These are phyloP conservation scores for Hypoxylon sp. DNA, from an alignment of 2,329 filamentous ascomycete genomes.

Conservation along the genomic window DNA sequence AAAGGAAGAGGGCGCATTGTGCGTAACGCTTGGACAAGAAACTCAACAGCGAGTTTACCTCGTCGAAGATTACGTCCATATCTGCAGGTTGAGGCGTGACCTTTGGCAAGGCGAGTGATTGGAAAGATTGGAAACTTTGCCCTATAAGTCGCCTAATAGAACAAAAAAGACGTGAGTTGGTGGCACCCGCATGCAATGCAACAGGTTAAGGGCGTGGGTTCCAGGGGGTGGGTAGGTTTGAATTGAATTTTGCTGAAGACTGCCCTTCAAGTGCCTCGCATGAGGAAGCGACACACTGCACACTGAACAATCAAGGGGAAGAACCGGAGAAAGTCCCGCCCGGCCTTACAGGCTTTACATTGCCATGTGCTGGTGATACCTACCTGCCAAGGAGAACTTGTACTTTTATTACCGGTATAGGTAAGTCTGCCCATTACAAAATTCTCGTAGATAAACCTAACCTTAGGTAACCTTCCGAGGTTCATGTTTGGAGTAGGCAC, in stretches of 20 bases:
- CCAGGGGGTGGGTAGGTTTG: constrained; percentile 28
- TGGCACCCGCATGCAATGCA: constrained; percentile 41
- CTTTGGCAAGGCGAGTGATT: constrained; percentile 22
- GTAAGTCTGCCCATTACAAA: constrained; percentile 20
- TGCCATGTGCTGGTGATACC: constrained; percentile 25
- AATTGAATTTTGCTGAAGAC: constrained; percentile 24
- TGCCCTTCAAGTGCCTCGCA: constrained; percentile 11
- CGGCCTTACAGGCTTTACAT: constrained; percentile 10
- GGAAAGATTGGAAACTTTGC: constrained; percentile 29
- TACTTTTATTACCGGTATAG: constrained; percentile 16
- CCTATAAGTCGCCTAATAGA: constrained; percentile 19
- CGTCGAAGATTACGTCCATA: constrained; percentile 32
- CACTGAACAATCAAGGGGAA: constrained; percentile 5
- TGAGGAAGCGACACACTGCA: background rate
- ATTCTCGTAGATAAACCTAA: background rate
- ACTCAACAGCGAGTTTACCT: constrained; percentile 21
- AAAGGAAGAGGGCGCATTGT: constrained; percentile 17
- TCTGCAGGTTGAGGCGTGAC: constrained; percentile 35
- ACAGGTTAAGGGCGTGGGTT: constrained; percentile 37
- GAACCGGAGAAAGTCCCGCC: constrained; percentile 32
- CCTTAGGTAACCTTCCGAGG: background rate
- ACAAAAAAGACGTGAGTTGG: constrained; percentile 32
- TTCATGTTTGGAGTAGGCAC: constrained; percentile 13
- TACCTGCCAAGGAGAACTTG: constrained; percentile 34
- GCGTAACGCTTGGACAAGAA: constrained; percentile 31